Evolutionary conservation across 73 alveolate genomes (phyloP).

Genomic region (Paraurostyla sp.): DNA sequence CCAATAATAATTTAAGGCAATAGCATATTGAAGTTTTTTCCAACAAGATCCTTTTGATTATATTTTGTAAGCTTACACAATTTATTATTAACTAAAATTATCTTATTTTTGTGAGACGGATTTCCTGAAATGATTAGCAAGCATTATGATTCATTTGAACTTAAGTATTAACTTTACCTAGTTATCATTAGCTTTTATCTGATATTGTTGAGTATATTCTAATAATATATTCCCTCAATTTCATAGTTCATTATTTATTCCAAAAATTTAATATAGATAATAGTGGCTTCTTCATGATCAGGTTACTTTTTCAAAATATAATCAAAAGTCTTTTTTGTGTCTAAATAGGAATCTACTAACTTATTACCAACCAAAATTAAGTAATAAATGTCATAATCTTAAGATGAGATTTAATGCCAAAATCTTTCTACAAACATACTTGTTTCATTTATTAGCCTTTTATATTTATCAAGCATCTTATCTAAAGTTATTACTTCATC

Average conservation of each 20-base stretch:
- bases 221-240: background rate
- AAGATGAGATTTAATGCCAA: background rate
- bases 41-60: too few species aligned
- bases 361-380: background rate
- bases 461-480: background rate
- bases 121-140: background rate
- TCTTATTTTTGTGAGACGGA: background rate
- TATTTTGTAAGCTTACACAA: too few species aligned
- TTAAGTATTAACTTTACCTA: background rate
- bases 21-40: too few species aligned
- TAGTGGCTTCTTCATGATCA: background rate
- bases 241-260: background rate
- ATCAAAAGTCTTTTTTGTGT: background rate
- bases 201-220: background rate
- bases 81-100: too few species aligned
- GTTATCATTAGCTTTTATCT: background rate
- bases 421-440: background rate
- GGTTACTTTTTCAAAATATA: background rate
- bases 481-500: background rate
- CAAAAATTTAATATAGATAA: background rate
- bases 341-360: background rate
- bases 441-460: background rate
- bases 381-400: background rate
- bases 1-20: background rate
- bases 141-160: background rate